Conservation (phyloP, 1,284 basidiomycete species). For the Cutaneotrichosporon cavernicola region DNA sequence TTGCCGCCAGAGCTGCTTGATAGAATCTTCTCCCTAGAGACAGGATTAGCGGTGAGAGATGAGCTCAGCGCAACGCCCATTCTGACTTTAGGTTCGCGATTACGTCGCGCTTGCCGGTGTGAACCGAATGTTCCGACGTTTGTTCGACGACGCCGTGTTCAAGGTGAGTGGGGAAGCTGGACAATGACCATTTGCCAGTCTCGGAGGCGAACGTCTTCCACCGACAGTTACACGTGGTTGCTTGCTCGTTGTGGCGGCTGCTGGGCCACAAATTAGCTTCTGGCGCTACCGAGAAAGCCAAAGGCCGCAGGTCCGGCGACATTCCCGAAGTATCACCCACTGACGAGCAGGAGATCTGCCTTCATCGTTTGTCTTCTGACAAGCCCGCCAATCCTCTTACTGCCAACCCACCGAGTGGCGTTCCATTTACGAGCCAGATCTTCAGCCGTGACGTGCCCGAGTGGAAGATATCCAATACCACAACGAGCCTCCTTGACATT, state of each 20-base stretch:
- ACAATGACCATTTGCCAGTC: neutral
- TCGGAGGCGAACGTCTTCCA: neutral
- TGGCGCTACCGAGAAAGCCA: neutral
- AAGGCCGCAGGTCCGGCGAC: neutral
- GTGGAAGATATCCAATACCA: neutral
- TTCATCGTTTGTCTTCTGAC: neutral
- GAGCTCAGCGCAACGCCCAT: neutral
- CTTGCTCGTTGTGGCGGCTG: too few species aligned
- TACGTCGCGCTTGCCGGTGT: slow-evolving; percentile 38
- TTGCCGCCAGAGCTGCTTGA: slow-evolving; percentile 18
- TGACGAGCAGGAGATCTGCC: slow-evolving; percentile 13
- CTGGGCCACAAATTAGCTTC: too few species aligned
- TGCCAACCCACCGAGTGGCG: neutral
- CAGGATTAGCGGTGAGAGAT: slow-evolving; percentile 22
- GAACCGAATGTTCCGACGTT: slow-evolving; percentile 25
- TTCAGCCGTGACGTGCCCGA: slow-evolving; percentile 3
- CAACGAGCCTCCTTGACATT: neutral
- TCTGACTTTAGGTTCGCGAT: slow-evolving; percentile 29
- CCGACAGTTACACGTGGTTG: neutral
- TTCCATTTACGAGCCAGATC: neutral
- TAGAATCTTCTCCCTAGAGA: slow-evolving; percentile 13
- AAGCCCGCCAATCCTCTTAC: neutral
- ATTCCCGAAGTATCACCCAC: neutral
- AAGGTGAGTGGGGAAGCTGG: neutral
- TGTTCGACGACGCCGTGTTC: slow-evolving; percentile 5